Conservation (phyloP, 108 stramenopile species). For the Schizochytrium sp. region DNA sequence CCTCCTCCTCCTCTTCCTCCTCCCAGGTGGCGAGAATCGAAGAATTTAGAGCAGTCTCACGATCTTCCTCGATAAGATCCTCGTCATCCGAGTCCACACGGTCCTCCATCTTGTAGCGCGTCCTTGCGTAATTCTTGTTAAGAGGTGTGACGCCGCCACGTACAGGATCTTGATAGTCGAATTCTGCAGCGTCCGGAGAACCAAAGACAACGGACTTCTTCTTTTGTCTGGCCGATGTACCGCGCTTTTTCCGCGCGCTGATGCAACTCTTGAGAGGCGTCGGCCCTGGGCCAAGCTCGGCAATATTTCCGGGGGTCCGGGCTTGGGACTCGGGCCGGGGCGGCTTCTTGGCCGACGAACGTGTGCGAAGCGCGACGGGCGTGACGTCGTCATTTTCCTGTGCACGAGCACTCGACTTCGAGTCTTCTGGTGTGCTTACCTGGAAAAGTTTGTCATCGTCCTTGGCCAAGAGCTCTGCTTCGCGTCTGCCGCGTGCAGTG, state of each 20-base stretch:
- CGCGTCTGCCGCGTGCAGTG: not conserved
- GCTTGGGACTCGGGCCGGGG: not conserved
- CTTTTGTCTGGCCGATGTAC: not conserved
- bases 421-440: not conserved
- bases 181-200: not conserved
- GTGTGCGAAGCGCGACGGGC: not conserved
- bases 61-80: not conserved
- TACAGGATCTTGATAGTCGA: not conserved
- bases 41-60: not conserved
- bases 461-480: not conserved
- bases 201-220: constrained; percentile 11
- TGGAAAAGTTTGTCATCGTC: not conserved
- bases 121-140: not conserved
- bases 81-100: not conserved
- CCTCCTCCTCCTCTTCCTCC: not conserved
- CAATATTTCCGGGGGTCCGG: no score
- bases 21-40: constrained; percentile 5
- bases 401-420: not conserved
- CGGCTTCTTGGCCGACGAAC: not conserved
- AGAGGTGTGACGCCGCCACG: not conserved
- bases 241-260: not conserved
- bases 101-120: constrained; percentile 11
- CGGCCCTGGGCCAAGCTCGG: not conserved
- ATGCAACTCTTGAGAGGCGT: constrained; percentile 9
- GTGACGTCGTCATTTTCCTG: not conserved